These are phyloP conservation scores for Leptographium galeiforme DNA, from an alignment of 2,329 filamentous ascomycete genomes.

Conservation along the genomic window DNA sequence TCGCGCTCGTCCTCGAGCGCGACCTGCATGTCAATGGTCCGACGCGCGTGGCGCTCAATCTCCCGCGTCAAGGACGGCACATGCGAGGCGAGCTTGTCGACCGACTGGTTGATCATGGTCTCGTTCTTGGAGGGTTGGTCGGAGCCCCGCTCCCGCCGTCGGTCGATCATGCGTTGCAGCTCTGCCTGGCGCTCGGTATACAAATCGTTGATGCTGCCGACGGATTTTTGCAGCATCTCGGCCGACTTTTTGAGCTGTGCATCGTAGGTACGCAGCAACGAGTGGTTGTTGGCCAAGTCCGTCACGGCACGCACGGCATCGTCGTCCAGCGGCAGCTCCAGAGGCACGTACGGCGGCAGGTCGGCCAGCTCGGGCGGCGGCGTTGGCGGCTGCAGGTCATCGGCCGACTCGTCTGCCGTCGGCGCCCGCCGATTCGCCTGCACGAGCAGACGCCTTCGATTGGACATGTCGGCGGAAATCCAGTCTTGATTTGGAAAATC, in stretches of 20 bases:
- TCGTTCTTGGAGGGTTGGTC: constrained; percentile 12
- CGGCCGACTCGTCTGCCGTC: no score
- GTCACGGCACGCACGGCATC: constrained; percentile 24
- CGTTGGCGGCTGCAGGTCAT: background rate
- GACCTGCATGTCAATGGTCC: constrained; percentile 34
- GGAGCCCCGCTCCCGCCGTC: constrained; percentile 19
- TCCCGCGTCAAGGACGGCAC: constrained; percentile 29
- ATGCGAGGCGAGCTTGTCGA: constrained; percentile 21
- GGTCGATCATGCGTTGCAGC: constrained; percentile 19
- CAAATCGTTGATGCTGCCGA: constrained; percentile 36
- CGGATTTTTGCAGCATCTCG: constrained; percentile 24
- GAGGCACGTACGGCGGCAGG: constrained; percentile 38
- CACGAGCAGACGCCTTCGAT: no score
- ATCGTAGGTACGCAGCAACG: constrained; percentile 28
- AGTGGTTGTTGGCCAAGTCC: constrained; percentile 27
- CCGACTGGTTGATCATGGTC: constrained; percentile 22
- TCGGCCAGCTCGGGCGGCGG: constrained; percentile 12
- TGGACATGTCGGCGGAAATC: no score
- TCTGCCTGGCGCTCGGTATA: constrained; percentile 21
- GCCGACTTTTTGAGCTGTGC: constrained; percentile 31
- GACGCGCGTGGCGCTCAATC: constrained; percentile 32
- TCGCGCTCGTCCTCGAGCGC: constrained; percentile 35
- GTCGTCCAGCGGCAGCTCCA: constrained; percentile 29
- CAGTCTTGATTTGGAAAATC: no score
- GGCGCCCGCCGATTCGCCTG: no score